Evolutionary conservation across 2,329 filamentous ascomycete species (phyloP).

Genomic region (Botryotinia globosa): DNA sequence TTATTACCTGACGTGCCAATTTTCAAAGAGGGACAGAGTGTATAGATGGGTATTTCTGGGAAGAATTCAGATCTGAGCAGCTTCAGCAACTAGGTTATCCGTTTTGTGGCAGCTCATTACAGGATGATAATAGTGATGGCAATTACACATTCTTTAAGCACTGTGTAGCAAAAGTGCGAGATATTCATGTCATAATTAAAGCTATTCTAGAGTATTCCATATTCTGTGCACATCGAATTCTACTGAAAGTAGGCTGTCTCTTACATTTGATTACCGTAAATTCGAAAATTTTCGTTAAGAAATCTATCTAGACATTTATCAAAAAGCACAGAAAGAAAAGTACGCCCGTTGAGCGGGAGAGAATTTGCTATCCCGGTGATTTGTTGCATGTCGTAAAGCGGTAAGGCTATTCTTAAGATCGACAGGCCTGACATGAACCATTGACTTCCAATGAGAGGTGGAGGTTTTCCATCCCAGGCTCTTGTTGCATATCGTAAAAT

Average conservation of each 20-base stretch:
- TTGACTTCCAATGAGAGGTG: not conserved
- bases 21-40: fast-evolving
- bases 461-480: not conserved
- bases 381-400: not conserved
- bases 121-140: not conserved
- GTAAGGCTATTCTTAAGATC: not conserved
- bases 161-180: not conserved
- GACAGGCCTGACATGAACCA: not conserved
- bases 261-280: not conserved
- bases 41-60: not conserved
- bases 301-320: not conserved
- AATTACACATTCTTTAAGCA: not conserved
- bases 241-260: fast-evolving
- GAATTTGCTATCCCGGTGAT: not conserved
- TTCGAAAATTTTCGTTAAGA: not conserved
- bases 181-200: not conserved
- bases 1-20: not conserved
- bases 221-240: not conserved
- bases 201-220: not conserved
- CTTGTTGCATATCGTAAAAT: slow-evolving; percentile 1
- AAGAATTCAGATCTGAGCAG: too few species aligned
- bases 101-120: not conserved
- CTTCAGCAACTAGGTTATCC: not conserved
- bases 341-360: not conserved
- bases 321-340: not conserved